Evolutionary conservation across 495 filamentous ascomycete genomes (phyloP).

Genomic region (Durotheca rogersii): DNA sequence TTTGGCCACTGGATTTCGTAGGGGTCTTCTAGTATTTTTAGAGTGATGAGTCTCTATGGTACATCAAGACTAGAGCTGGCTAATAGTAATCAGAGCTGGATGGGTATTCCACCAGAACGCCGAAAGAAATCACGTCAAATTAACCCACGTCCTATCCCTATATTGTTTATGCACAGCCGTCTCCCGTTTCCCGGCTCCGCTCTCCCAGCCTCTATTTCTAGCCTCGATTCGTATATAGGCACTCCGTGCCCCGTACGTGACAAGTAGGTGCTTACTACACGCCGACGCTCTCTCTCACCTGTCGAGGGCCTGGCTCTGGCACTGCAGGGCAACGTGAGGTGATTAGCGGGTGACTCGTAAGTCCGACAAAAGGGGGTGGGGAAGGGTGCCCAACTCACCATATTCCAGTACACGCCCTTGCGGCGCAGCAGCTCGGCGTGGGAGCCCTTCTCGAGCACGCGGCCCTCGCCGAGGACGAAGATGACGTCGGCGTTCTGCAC

Average conservation of each 20-base stretch:
- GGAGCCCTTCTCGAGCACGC: constrained; percentile 58
- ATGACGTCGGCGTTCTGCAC: constrained; percentile 63
- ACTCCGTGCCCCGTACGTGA: no score
- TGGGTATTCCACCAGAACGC: constrained; percentile 6
- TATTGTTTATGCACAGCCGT: no score
- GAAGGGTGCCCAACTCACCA: constrained; percentile 40
- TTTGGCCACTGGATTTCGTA: no score
- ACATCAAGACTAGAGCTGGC: no score
- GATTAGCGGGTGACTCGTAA: neutral
- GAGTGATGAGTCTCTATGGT: no score
- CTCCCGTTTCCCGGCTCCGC: no score
- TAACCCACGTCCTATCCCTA: neutral
- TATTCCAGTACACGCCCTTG: constrained; percentile 56
- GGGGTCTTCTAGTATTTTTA: no score
- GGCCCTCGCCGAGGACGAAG: constrained; percentile 57
- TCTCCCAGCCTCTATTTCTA: no score
- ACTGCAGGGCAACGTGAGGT: constrained; percentile 8
- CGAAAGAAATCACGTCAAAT: neutral
- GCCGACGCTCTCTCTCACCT: constrained; percentile 4
- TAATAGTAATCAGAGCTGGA: constrained; percentile 9
- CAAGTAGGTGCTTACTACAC: no score
- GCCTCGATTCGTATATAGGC: no score
- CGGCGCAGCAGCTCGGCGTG: constrained; percentile 53
- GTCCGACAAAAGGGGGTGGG: neutral
- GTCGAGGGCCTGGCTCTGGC: constrained; percentile 37